Percentiles rank a stretch among this genome's conserved stretches.
Evolutionary conservation across 73 alveolate species (phyloP).

Genomic region (Paramecium sonneborni): DNA sequence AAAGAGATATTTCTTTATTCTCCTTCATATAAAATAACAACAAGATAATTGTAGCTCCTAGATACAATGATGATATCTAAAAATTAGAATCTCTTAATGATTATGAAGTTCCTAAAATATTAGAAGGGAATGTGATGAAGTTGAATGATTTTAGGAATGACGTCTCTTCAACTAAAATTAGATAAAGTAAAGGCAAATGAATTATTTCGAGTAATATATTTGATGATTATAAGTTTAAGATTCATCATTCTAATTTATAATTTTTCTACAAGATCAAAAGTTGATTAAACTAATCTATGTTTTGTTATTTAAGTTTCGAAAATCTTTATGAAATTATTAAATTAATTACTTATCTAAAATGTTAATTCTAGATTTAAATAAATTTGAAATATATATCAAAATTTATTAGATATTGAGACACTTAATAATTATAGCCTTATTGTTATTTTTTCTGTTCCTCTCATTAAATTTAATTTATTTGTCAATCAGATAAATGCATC

Average conservation of each 20-base stretch:
- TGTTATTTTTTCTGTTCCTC: background rate
- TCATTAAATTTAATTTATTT: background rate
- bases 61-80: background rate
- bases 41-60: conserved; percentile 32
- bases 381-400: background rate
- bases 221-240: background rate
- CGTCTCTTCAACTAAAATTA: conserved; percentile 8
- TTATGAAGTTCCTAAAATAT: conserved; percentile 2
- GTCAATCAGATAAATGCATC: background rate
- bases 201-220: background rate
- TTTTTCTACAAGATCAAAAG: background rate
- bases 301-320: background rate
- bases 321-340: background rate
- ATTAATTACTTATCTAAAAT: background rate
- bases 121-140: background rate
- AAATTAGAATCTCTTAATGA: background rate
- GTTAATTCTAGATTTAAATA: background rate
- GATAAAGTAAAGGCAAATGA: background rate
- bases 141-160: conserved; percentile 9
- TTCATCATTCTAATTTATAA: background rate
- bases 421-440: background rate
- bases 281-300: background rate
- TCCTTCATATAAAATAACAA: background rate
- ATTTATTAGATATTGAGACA: background rate
- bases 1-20: conserved; percentile 32